Conservation (phyloP, 208 protist genomes). For the Acanthamoeba castellanii region DNA sequence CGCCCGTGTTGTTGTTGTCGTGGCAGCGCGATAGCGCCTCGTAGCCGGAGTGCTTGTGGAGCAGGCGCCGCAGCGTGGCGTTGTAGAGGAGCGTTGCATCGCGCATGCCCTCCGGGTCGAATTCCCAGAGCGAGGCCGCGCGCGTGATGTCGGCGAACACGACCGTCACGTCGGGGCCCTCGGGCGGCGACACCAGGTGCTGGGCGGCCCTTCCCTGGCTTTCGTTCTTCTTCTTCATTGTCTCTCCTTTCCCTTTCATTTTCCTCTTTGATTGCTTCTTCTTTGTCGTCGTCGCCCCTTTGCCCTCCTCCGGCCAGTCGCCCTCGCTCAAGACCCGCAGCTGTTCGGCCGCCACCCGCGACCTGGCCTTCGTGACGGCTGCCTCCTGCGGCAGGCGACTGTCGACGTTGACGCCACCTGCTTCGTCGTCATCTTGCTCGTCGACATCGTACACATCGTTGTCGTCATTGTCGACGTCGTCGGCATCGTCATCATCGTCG, state of each 20-base stretch:
- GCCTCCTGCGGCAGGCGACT: background rate
- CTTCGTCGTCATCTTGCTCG: background rate
- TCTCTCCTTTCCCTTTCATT: background rate
- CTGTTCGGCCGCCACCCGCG: background rate
- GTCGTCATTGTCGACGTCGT: background rate
- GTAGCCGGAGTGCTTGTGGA: background rate
- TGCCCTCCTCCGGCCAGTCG: background rate
- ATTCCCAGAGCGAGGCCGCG: slow-evolving; percentile 34
- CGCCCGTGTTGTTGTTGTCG: slow-evolving; percentile 14
- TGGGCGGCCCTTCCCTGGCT: background rate
- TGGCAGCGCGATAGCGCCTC: background rate
- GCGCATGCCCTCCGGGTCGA: background rate
- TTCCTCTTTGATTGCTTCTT: background rate
- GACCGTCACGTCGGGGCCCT: background rate
- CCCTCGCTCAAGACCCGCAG: background rate
- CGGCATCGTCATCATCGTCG: background rate
- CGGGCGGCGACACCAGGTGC: background rate
- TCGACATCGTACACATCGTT: too few species aligned
- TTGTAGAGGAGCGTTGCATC: slow-evolving; percentile 5
- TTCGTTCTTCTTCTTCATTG: background rate
- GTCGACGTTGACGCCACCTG: background rate
- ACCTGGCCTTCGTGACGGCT: background rate
- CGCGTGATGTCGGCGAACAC: slow-evolving; percentile 5
- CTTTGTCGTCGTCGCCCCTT: background rate
- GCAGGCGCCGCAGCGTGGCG: background rate